These are phyloP conservation scores for Agaricus blazei DNA, from an alignment of 768 basidiomycete species.

Conservation along the genomic window DNA sequence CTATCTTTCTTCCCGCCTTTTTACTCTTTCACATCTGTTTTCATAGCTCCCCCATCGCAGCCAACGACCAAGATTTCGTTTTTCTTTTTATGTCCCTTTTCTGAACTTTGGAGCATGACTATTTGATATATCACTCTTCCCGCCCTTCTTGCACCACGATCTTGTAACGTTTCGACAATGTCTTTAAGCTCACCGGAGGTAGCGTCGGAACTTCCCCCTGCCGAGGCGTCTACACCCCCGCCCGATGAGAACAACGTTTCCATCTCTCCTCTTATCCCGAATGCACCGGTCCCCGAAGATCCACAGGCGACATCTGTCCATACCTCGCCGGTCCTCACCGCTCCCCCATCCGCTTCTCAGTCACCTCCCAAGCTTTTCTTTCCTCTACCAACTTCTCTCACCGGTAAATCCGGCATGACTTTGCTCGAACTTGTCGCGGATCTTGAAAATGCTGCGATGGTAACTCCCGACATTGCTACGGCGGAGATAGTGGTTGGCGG, in stretches of 20 bases:
- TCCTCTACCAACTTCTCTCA: conserved; percentile 4
- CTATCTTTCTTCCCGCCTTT: neutral
- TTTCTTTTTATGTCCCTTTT: neutral
- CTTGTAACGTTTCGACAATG: conserved; percentile 7
- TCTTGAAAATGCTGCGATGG: conserved; percentile 25
- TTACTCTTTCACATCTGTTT: neutral
- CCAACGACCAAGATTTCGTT: too few relatives aligned
- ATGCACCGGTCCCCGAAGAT: conserved; percentile 4
- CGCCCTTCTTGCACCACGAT: conserved; percentile 16
- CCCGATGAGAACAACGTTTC: neutral
- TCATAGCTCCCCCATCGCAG: neutral
- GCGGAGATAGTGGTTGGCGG: conserved; percentile 57
- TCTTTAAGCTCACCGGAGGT: neutral
- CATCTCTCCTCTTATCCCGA: neutral
- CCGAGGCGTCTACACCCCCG: conserved; percentile 4
- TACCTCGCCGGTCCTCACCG: neutral
- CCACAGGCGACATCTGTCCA: neutral
- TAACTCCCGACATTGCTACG: conserved; percentile 46
- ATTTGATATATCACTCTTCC: conserved; percentile 16
- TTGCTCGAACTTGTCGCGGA: conserved; percentile 38
- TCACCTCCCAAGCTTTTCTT: conserved; percentile 1
- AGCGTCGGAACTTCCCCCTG: neutral
- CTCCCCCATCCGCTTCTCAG: neutral
- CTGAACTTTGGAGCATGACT: conserved; percentile 23
- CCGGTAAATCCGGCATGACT: conserved; percentile 20